These are phyloP conservation scores for Spiromastix sp. DNA, from an alignment of 2,329 filamentous ascomycete species.

Conservation along the genomic window DNA sequence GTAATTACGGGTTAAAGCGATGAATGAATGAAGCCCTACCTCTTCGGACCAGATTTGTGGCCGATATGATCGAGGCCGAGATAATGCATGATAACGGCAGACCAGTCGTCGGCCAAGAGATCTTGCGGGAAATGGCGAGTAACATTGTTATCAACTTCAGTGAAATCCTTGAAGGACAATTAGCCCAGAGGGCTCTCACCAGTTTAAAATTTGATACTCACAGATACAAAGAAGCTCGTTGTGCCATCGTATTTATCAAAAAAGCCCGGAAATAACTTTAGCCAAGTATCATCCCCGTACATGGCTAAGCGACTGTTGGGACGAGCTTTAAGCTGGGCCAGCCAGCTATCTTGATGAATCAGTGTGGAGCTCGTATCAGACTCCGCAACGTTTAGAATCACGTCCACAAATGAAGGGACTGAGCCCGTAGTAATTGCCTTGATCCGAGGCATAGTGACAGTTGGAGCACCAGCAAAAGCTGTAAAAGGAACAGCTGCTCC, in stretches of 20 bases:
- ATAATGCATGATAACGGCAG: slow-evolving; percentile 88
- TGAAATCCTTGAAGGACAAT: slow-evolving; percentile 62
- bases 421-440: slow-evolving; percentile 97
- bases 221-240: slow-evolving; percentile 95
- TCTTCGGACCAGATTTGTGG: slow-evolving; percentile 83
- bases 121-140: slow-evolving; percentile 78
- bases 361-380: slow-evolving; percentile 84
- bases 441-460: slow-evolving; percentile 94
- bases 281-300: slow-evolving; percentile 97
- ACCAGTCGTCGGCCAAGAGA: slow-evolving; percentile 71
- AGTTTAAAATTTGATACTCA: no score
- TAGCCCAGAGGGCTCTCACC: slow-evolving; percentile 11
- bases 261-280: slow-evolving; percentile 85
- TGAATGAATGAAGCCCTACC: slow-evolving; percentile 38
- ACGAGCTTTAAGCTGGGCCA: slow-evolving; percentile 78
- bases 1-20: slow-evolving; percentile 1
- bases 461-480: slow-evolving; percentile 89
- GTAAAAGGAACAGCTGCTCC: slow-evolving; percentile 87
- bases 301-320: slow-evolving; percentile 67
- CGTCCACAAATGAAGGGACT: slow-evolving; percentile 94
- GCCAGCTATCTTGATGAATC: slow-evolving; percentile 85
- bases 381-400: slow-evolving; percentile 93
- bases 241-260: slow-evolving; percentile 87
- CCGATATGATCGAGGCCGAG: slow-evolving; percentile 95
- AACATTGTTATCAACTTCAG: slow-evolving; percentile 95